Percentiles rank a stretch among this genome's conserved stretches.
These are phyloP conservation scores for Drechslerella dactyloides DNA, from an alignment of 2,329 filamentous ascomycete species.

Conservation along the genomic window DNA sequence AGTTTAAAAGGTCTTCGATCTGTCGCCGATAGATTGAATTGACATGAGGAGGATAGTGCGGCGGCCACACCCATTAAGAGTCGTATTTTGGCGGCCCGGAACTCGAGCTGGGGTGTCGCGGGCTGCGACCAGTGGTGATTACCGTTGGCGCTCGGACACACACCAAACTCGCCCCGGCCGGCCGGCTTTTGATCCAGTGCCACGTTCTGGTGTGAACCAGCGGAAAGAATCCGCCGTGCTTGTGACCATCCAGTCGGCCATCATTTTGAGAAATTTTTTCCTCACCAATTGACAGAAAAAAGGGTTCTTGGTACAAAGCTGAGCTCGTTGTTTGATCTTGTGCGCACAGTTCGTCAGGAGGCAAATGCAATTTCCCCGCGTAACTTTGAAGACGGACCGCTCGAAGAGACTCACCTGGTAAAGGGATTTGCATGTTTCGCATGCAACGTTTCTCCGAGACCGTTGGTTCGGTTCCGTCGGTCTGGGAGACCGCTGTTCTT, in stretches of 20 bases:
- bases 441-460: conserved; percentile 7
- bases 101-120: conserved; percentile 3
- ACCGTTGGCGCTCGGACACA: conserved; percentile 48
- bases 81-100: neutral
- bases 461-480: conserved; percentile 17
- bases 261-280: no score
- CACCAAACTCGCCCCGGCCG: conserved; percentile 18
- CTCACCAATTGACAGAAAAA: no score
- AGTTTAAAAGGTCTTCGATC: conserved; percentile 23
- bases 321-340: no score
- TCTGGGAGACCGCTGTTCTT: neutral
- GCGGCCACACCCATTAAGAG: conserved; percentile 5
- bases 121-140: conserved; percentile 11
- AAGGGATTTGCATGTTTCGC: neutral
- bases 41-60: conserved; percentile 15
- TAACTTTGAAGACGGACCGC: no score
- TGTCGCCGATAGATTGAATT: conserved; percentile 43
- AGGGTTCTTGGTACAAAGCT: no score
- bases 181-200: conserved; percentile 46
- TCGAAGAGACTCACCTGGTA: no score
- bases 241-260: no score
- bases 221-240: conserved; percentile 33
- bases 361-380: no score
- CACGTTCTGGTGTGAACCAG: conserved; percentile 26
- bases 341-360: no score